Evolutionary conservation across 2,329 filamentous ascomycete species (phyloP), one percentile per base, ranked within the genome.

Genomic region (Fusarium hainanense): DNA sequence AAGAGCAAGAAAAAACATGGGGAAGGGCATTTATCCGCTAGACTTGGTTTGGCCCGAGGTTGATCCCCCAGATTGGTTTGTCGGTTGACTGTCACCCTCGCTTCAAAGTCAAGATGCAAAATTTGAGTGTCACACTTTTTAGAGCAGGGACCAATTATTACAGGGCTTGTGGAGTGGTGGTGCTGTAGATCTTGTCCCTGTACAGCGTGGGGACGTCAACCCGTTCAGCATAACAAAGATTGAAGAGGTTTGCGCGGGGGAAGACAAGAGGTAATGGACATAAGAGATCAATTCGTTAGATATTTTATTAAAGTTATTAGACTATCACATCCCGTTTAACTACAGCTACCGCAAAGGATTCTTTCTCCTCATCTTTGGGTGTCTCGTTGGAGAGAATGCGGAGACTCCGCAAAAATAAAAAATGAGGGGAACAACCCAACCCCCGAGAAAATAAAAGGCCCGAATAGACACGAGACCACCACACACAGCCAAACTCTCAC

Each of bases 391-490:
- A 70, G 63, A 63, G 48, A 54, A 64, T 70, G 67, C 67, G 68
- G 68, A 70, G 68, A 41, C 68, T 70, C 67, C 68, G 68, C 68
- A 70, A 70, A 63, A 55, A 37, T 58, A 70, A 70, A 63, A 55
- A 37, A 41, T 66, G 63, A 66, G 50, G 54, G 52, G 46, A 42
- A 49, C 13, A 13, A 46, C 11, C 14, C 21, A 12, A 23, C 20
- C 66, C 54, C 40, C 34, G 9, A 32, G 13, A 10, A n/a, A 20
- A 14, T 7, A 66, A 51, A 54, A 67, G 63, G 63, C 56, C 63
- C 63, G 63, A 66, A 51, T 66, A 21, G 4, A 44, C 10, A n/a
- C 43, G 47, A 48, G 54, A 32, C 47, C 21, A 42, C 43, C 14
- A 2, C 21, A 25, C 23, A 14, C 18, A 28, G 47, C 9, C 0